phyloP scores from a whole-genome alignment of 2,329 filamentous ascomycete species.

The Ascochyta fabae region DNA sequence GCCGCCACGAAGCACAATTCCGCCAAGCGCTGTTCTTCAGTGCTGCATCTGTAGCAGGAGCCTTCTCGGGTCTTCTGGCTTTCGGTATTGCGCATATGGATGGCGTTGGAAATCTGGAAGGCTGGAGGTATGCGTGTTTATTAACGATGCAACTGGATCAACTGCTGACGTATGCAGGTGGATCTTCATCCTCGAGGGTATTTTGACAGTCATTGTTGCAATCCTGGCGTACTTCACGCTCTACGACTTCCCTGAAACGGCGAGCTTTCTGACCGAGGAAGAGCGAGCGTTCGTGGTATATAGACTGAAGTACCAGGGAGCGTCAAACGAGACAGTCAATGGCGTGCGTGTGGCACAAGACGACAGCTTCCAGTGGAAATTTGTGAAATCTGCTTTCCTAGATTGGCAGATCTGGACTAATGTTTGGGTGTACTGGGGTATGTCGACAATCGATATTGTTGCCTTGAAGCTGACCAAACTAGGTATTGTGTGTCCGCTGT shows the following conservation, averaged over 20 bases:
- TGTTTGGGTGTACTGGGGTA: slow-evolving; percentile 69
- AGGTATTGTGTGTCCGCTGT: slow-evolving; percentile 49
- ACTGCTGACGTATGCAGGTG: slow-evolving; percentile 19
- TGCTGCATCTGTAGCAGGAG: slow-evolving; percentile 63
- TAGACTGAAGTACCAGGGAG: slow-evolving; percentile 60
- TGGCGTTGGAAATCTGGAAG: slow-evolving; percentile 12
- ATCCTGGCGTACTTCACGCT: slow-evolving; percentile 59
- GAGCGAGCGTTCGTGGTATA: slow-evolving; percentile 64
- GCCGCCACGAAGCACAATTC: slow-evolving; percentile 64
- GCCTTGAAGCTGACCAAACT: slow-evolving; percentile 6
- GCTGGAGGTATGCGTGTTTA: slow-evolving; percentile 11
- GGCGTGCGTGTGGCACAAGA: slow-evolving; percentile 72
- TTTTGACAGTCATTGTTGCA: slow-evolving; percentile 46
- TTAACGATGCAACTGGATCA: neutral
- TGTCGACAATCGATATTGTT: slow-evolving; percentile 23
- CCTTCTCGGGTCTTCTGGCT: slow-evolving; percentile 66
- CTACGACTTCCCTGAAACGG: slow-evolving; percentile 67
- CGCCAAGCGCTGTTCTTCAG: slow-evolving; percentile 66
- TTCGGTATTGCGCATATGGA: slow-evolving; percentile 64
- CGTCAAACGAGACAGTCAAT: slow-evolving; percentile 56
- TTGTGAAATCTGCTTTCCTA: slow-evolving; percentile 53
- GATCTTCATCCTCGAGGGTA: slow-evolving; percentile 48
- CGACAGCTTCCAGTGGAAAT: slow-evolving; percentile 71
- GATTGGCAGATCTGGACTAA: slow-evolving; percentile 59
- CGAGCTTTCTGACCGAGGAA: slow-evolving; percentile 61